Base-by-base conservation (phyloP, 768 basidiomycete species). In the Xerocomellus intermedius region DNA sequence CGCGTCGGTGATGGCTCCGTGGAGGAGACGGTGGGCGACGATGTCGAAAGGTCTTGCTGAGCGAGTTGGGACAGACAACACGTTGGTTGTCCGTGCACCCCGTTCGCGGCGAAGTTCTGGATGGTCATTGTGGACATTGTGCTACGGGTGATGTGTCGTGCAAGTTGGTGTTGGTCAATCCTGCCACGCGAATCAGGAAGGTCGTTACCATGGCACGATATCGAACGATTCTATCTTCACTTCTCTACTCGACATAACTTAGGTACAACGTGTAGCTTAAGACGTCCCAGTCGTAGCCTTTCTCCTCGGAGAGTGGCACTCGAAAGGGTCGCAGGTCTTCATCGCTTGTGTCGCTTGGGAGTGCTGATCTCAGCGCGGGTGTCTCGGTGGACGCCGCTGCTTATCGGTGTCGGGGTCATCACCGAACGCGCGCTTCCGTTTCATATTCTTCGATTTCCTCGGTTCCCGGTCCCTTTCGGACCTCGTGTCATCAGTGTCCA, bases 1-100 rank as follows among this genome's bases (percentile, higher is more conserved):
- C 37, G 47, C 8, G 54, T 51, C 2, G 70, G 64, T 13, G 73
- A 69, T 2, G 52, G 44, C 13, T 66, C 68, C 22, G 63, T 56
- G 22, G 49, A 28, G 1, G 58, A 49, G 4, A n/a, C 6, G 6
- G 49, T 17, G 47, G 52, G 32, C 7, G 49, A 39, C 30, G 37
- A 17, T 1, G 53, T 19, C 8, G 4, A 6, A 4, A 17, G 5
- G 52, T 39, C 10, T 7, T 26, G 17, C 33, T 37, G 38, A 10
- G 45, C 12, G 14, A 41, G 38, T 21, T 49, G 51, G 5, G 48
- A 28, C 8, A n/a, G 30, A 21, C 21, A 12, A 3, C 36, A 22
- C 1, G 3, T 7, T 2, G 53, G 6, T n/a, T 42, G 38, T 5
- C 3, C 22, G 49, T 48, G 52, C 2, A 13, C 14, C 19, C 49